Evolutionary conservation across 768 basidiomycete genomes (phyloP).

Genomic region (Amanita muscaria): DNA sequence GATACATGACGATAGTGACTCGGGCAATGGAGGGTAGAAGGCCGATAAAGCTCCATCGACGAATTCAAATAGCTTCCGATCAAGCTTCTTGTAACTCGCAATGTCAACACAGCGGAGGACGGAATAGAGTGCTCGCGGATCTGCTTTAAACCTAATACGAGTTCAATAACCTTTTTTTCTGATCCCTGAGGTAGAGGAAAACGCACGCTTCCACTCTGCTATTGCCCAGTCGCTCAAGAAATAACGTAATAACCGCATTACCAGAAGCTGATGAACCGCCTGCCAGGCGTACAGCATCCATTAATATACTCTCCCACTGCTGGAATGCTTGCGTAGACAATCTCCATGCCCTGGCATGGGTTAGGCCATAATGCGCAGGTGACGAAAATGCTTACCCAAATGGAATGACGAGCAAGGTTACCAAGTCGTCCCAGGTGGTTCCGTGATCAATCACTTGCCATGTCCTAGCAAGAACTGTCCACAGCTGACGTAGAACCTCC

Average conservation of each 20-base stretch:
- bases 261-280: conserved; percentile 10
- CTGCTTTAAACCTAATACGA: conserved; percentile 6
- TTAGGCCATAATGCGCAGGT: background rate
- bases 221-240: conserved; percentile 20
- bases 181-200: too few species aligned
- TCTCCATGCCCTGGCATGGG: conserved; percentile 32
- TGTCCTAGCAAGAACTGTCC: conserved; percentile 34
- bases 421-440: conserved; percentile 31
- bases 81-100: conserved; percentile 9
- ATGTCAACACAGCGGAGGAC: conserved; percentile 19
- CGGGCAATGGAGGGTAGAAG: conserved; percentile 27
- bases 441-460: conserved; percentile 18
- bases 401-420: conserved; percentile 39
- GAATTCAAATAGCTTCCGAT: conserved; percentile 17
- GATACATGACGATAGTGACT: conserved; percentile 17
- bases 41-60: conserved; percentile 23
- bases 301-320: conserved; percentile 34
- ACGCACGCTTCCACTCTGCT: conserved; percentile 9
- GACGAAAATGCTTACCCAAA: conserved; percentile 29
- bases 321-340: conserved; percentile 33
- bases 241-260: conserved; percentile 18
- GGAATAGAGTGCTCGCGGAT: conserved; percentile 15
- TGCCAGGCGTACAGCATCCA: conserved; percentile 21
- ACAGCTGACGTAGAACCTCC: conserved; percentile 36
- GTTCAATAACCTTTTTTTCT: background rate